Evolutionary conservation across 768 basidiomycete species (phyloP).

Genomic region (Sporobolomyces pararoseus): DNA sequence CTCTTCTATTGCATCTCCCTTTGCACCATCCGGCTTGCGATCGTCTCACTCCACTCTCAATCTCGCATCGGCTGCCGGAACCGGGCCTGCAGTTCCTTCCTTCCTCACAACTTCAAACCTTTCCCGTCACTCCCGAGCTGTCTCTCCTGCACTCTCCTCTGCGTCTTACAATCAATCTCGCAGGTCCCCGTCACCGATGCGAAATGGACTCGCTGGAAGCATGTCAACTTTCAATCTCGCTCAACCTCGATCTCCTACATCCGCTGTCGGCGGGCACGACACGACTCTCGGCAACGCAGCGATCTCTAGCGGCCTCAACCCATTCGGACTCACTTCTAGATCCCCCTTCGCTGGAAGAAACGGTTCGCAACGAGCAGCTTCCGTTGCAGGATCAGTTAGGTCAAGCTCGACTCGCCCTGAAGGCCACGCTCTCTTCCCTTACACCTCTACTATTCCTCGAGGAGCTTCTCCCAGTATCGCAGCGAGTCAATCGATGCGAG

Average conservation of each 20-base stretch:
- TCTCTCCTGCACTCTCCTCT: constrained; percentile 31
- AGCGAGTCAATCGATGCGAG: constrained; percentile 18
- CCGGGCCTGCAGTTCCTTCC: constrained; percentile 5
- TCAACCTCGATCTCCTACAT: constrained; percentile 9
- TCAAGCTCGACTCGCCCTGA: constrained; percentile 4
- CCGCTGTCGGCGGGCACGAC: neutral
- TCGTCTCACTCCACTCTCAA: constrained; percentile 32
- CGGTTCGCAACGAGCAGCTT: neutral
- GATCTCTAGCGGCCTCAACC: constrained; percentile 10
- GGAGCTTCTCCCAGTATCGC: constrained; percentile 19
- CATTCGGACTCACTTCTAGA: constrained; percentile 30
- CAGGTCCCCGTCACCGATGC: constrained; percentile 22
- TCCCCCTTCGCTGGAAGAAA: constrained; percentile 29
- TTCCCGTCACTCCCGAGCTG: constrained; percentile 22
- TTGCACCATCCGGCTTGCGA: constrained; percentile 2
- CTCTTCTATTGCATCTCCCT: neutral
- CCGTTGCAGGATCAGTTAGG: constrained; percentile 4
- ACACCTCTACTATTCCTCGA: constrained; percentile 32
- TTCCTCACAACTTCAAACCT: constrained; percentile 32
- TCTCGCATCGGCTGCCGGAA: constrained; percentile 15
- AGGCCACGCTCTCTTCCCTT: constrained; percentile 38
- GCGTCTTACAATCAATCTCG: neutral
- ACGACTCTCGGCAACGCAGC: constrained; percentile 24
- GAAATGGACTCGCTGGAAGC: constrained; percentile 32
- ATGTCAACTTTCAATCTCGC: constrained; percentile 39